Conservation (phyloP, 2,329 filamentous ascomycete species). For the Colletotrichum sojae region DNA sequence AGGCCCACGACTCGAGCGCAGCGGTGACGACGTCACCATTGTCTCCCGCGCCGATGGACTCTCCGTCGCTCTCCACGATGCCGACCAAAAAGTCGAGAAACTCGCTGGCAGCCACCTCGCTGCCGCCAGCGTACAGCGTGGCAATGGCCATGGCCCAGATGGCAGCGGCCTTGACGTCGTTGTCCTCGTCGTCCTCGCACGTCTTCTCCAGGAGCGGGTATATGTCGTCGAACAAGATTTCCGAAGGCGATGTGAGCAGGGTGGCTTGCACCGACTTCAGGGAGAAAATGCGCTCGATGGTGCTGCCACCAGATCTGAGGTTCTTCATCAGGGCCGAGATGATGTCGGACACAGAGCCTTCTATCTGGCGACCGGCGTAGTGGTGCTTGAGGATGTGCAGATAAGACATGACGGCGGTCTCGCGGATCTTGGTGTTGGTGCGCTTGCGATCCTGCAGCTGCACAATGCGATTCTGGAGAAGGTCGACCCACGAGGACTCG, state of each 20-base stretch:
- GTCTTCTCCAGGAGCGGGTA: slow-evolving; percentile 71
- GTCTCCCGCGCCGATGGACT: slow-evolving; percentile 79
- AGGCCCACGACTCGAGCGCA: slow-evolving; percentile 83
- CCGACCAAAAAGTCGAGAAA: slow-evolving; percentile 83
- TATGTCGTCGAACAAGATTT: slow-evolving; percentile 75
- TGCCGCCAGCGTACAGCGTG: slow-evolving; percentile 82
- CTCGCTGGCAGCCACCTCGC: slow-evolving; percentile 76
- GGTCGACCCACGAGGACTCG: slow-evolving; percentile 72
- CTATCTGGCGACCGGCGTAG: slow-evolving; percentile 75
- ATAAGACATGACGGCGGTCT: slow-evolving; percentile 74
- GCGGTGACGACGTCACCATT: slow-evolving; percentile 79
- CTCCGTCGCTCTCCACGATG: slow-evolving; percentile 84
- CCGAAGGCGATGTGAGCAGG: slow-evolving; percentile 75
- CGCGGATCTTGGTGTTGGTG: slow-evolving; percentile 79
- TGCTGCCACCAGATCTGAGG: slow-evolving; percentile 77
- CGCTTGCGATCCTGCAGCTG: slow-evolving; percentile 83
- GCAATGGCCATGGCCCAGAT: slow-evolving; percentile 82
- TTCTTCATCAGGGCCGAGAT: slow-evolving; percentile 77
- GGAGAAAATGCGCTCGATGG: slow-evolving; percentile 78
- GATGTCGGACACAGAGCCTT: slow-evolving; percentile 71
- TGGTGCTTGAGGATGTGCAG: slow-evolving; percentile 77
- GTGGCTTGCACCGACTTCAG: slow-evolving; percentile 81
- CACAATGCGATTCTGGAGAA: slow-evolving; percentile 76
- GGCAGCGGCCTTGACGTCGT: slow-evolving; percentile 75
- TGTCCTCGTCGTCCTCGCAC: slow-evolving; percentile 77